Percentiles rank a stretch among this genome's conserved stretches.
Conservation (phyloP, 441 rosid species). For the Pelargonium cotyledonis region DNA sequence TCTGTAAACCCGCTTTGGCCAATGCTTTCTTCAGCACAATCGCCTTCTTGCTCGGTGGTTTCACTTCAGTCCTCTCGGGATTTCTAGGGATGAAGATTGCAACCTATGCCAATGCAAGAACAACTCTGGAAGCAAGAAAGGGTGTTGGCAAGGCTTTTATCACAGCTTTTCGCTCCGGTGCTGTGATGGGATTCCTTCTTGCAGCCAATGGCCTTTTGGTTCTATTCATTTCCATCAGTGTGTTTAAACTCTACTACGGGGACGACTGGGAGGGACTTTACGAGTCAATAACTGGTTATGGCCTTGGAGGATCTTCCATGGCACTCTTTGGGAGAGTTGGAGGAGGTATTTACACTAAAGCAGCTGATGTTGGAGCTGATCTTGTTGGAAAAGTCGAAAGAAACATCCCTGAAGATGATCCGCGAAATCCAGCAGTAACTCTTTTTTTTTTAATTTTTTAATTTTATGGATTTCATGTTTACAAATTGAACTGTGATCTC, state of each 20-base stretch:
- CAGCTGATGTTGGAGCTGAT: conserved; percentile 46
- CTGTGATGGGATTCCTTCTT: conserved; percentile 52
- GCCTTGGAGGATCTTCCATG: conserved; percentile 60
- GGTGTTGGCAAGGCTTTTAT: conserved; percentile 45
- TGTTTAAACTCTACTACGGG: conserved; percentile 40
- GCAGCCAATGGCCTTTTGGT: conserved; percentile 49
- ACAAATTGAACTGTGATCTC: too few species aligned
- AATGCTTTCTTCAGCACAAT: conserved; percentile 38
- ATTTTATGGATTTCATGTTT: too few species aligned
- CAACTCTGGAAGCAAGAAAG: conserved; percentile 43
- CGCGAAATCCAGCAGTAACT: conserved; percentile 41
- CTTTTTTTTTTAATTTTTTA: too few species aligned
- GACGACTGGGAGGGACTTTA: conserved; percentile 60
- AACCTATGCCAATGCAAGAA: conserved; percentile 46
- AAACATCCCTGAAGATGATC: conserved; percentile 49
- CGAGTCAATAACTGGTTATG: conserved; percentile 70
- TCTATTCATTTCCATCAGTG: conserved; percentile 33
- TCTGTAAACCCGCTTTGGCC: conserved; percentile 43
- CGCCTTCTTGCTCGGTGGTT: conserved; percentile 50
- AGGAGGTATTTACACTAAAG: conserved; percentile 55
- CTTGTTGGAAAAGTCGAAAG: conserved; percentile 43
- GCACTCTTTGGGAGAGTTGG: conserved; percentile 67
- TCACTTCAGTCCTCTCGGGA: conserved; percentile 44
- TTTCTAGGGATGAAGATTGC: conserved; percentile 52
- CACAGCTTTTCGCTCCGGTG: conserved; percentile 37